phyloP scores from a whole-genome alignment of 768 basidiomycete species.

The Russula dissimulans region DNA sequence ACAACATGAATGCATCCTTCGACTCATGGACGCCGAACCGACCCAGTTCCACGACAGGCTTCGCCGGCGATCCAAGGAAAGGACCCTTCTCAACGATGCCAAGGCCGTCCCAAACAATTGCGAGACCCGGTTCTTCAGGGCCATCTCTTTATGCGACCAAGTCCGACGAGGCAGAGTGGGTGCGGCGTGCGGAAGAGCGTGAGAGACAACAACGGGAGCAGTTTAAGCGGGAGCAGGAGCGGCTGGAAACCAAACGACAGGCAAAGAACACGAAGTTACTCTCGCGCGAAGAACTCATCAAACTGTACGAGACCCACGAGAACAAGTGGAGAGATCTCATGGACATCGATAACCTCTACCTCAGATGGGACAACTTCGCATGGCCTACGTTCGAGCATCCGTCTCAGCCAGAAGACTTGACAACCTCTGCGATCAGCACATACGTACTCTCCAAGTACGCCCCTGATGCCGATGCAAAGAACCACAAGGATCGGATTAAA shows the following conservation, averaged over 20 bases:
- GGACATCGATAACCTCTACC: slow-evolving; percentile 31
- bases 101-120: slow-evolving; percentile 1
- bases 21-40: slow-evolving; percentile 21
- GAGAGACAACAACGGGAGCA: slow-evolving; percentile 57
- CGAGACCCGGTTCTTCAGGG: slow-evolving; percentile 13
- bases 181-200: slow-evolving; percentile 54
- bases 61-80: slow-evolving; percentile 18
- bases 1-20: slow-evolving; percentile 20
- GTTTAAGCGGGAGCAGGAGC: slow-evolving; percentile 61
- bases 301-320: slow-evolving; percentile 53
- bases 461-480: slow-evolving; percentile 44
- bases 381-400: slow-evolving; percentile 64
- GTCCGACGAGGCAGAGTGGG: slow-evolving; percentile 45
- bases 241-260: slow-evolving; percentile 38
- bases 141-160: slow-evolving; percentile 19
- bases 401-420: slow-evolving; percentile 50
- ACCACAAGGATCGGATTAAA: slow-evolving; percentile 61
- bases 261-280: slow-evolving; percentile 33
- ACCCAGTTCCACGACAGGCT: slow-evolving; percentile 17
- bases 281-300: slow-evolving; percentile 47
- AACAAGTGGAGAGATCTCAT: slow-evolving; percentile 44
- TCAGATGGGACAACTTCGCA: slow-evolving; percentile 55
- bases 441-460: slow-evolving; percentile 54
- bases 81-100: slow-evolving; percentile 11
- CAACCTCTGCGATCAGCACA: slow-evolving; percentile 42